Conservation (phyloP, 805 yeast genomes). For the Zygoascus tannicola region DNA sequence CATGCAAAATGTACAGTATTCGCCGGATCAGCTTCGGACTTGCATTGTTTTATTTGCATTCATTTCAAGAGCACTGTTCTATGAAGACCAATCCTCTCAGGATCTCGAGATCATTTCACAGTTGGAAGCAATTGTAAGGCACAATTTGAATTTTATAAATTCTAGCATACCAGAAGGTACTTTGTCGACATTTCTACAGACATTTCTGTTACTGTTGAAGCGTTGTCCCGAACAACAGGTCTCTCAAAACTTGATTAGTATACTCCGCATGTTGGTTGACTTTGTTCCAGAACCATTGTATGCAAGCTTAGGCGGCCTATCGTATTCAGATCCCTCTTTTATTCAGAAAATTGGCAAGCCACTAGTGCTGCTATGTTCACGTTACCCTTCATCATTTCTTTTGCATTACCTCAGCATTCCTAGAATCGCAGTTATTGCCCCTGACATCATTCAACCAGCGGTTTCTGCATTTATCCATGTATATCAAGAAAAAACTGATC, state of each 20-base stretch:
- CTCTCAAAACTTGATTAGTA: neutral
- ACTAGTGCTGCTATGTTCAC: neutral
- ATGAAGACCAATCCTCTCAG: neutral
- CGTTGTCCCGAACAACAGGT: neutral
- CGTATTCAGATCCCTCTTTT: neutral
- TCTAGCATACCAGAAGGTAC: neutral
- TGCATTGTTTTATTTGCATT: conserved; percentile 1
- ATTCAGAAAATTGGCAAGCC: neutral
- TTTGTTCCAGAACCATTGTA: neutral
- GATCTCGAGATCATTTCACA: neutral
- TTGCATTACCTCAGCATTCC: conserved; percentile 1
- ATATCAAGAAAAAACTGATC: neutral
- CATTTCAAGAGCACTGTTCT: neutral
- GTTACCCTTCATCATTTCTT: neutral
- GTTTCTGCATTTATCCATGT: neutral
- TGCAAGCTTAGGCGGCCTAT: neutral
- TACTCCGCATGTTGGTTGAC: neutral
- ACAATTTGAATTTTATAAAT: too few species aligned
- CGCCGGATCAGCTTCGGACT: neutral
- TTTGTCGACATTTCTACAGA: neutral
- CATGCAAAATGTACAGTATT: too few species aligned
- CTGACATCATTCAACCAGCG: neutral
- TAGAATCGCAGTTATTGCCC: neutral
- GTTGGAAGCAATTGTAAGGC: neutral
- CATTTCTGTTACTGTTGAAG: neutral